These are phyloP conservation scores for Fusarium coffeatum DNA, from an alignment of 2,329 filamentous ascomycete genomes.

Conservation along the genomic window DNA sequence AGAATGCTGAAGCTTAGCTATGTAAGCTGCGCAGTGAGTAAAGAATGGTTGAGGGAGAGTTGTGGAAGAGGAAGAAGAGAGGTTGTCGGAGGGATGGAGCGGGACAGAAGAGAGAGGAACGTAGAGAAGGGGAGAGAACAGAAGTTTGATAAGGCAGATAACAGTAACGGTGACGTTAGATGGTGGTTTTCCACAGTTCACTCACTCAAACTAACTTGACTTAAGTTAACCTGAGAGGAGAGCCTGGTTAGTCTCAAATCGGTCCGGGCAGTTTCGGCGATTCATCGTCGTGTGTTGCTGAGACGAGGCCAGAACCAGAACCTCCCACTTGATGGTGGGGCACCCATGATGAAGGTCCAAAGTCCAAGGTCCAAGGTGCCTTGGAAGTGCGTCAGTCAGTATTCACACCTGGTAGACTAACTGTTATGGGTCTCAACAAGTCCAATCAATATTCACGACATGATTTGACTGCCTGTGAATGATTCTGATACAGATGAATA, in stretches of 20 bases:
- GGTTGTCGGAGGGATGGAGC: conserved; percentile 23
- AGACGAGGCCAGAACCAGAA: conserved; percentile 20
- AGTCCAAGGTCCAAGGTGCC: conserved; percentile 15
- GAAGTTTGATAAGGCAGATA: conserved; percentile 17
- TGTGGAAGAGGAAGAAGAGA: conserved; percentile 16
- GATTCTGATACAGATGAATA: conserved; percentile 5
- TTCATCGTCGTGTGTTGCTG: conserved; percentile 42
- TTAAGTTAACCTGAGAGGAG: conserved; percentile 4
- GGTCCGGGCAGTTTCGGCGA: conserved; percentile 45
- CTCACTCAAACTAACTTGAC: not conserved
- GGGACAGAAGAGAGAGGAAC: conserved; percentile 1
- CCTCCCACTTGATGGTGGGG: conserved; percentile 30
- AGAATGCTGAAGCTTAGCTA: not conserved
- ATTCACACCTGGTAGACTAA: conserved; percentile 36
- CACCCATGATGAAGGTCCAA: conserved; percentile 4
- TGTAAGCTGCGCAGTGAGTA: conserved; percentile 11
- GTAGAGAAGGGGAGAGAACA: conserved; percentile 1
- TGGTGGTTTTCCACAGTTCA: conserved; percentile 28
- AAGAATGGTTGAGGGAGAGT: not conserved
- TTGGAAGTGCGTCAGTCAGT: conserved; percentile 27
- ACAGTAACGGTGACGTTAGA: conserved; percentile 43
- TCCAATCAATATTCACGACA: not conserved
- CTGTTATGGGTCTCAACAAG: conserved; percentile 10
- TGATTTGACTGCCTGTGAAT: not conserved
- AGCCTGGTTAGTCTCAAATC: conserved; percentile 29